Conservation (phyloP, 441 rosid species). For the Hypseocharis bilobata region DNA sequence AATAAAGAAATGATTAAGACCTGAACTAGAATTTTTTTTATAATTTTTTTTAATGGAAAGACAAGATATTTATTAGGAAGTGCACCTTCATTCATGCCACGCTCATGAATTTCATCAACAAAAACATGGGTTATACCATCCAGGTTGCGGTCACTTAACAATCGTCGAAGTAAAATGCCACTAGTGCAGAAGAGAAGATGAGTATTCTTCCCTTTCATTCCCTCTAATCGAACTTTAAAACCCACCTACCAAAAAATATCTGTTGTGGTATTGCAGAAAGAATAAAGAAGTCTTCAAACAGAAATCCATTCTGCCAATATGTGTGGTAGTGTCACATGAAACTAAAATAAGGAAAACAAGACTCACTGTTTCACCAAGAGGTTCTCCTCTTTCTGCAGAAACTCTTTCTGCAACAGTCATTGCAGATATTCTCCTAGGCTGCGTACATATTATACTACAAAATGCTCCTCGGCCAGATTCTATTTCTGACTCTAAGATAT, state of each 20-base stretch:
- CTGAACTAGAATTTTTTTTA: slow-evolving; percentile 9
- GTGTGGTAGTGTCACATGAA: slow-evolving; percentile 1
- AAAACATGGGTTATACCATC: slow-evolving; percentile 88
- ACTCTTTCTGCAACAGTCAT: slow-evolving; percentile 98
- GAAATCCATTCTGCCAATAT: slow-evolving; percentile 5
- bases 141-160: slow-evolving; percentile 81
- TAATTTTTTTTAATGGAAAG: slow-evolving; percentile 17
- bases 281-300: slow-evolving; percentile 31
- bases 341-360: slow-evolving; percentile 21
- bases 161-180: slow-evolving; percentile 84
- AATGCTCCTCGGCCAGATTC: slow-evolving; percentile 97
- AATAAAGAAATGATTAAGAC: slow-evolving; percentile 9
- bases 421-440: slow-evolving; percentile 96
- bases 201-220: slow-evolving; percentile 87
- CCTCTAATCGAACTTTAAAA: slow-evolving; percentile 95
- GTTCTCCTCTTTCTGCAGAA: slow-evolving; percentile 90
- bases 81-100: slow-evolving; percentile 99
- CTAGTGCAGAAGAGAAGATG: slow-evolving; percentile 95
- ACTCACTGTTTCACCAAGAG: slow-evolving; percentile 91
- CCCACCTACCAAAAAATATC: slow-evolving; percentile 79
- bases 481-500: slow-evolving; percentile 85
- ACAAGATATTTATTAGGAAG: slow-evolving; percentile 15
- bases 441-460: slow-evolving; percentile 91
- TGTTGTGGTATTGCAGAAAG: slow-evolving; percentile 44
- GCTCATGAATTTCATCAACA: slow-evolving; percentile 96